phyloP scores from a whole-genome alignment of 371 early-diverging fungal genomes.

The Choanephora cucurbitarum region DNA sequence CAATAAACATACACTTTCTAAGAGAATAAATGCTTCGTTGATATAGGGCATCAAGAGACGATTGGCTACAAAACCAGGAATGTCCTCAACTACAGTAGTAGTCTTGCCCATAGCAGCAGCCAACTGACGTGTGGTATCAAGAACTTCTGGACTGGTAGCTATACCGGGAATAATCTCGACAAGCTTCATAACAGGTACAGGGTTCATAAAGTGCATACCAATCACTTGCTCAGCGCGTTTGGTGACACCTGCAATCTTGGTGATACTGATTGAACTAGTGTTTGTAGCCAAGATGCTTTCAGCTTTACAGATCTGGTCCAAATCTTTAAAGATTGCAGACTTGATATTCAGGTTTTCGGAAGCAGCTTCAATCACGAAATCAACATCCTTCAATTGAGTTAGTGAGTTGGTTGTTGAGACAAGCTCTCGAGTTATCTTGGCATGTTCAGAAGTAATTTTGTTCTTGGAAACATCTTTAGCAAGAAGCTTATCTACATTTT shows the following conservation, averaged over 20 bases:
- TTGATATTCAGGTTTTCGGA: slow-evolving; percentile 91
- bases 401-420: slow-evolving; percentile 67
- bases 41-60: slow-evolving; percentile 98
- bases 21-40: slow-evolving; percentile 92
- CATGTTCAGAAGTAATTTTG: slow-evolving; percentile 81
- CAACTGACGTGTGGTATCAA: slow-evolving; percentile 73
- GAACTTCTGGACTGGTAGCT: slow-evolving; percentile 74
- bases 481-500: slow-evolving; percentile 77
- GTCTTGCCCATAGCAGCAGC: slow-evolving; percentile 93
- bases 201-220: slow-evolving; percentile 95
- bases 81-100: slow-evolving; percentile 84
- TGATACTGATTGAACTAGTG: slow-evolving; percentile 94
- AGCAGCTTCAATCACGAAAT: slow-evolving; percentile 96
- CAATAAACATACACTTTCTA: slow-evolving; percentile 84
- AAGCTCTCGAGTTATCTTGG: slow-evolving; percentile 62
- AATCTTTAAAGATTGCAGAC: slow-evolving; percentile 76
- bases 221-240: slow-evolving; percentile 83
- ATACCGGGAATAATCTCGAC: slow-evolving; percentile 97
- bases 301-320: slow-evolving; percentile 68
- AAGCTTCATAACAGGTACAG: slow-evolving; percentile 97
- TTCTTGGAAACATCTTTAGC: slow-evolving; percentile 90
- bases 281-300: slow-evolving; percentile 94
- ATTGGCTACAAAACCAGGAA: slow-evolving; percentile 98
- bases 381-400: slow-evolving; percentile 61
- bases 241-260: slow-evolving; percentile 93